Evolutionary conservation across 176 grass and related monocot genomes (phyloP).

Genomic region (Elymus sibiricus): DNA sequence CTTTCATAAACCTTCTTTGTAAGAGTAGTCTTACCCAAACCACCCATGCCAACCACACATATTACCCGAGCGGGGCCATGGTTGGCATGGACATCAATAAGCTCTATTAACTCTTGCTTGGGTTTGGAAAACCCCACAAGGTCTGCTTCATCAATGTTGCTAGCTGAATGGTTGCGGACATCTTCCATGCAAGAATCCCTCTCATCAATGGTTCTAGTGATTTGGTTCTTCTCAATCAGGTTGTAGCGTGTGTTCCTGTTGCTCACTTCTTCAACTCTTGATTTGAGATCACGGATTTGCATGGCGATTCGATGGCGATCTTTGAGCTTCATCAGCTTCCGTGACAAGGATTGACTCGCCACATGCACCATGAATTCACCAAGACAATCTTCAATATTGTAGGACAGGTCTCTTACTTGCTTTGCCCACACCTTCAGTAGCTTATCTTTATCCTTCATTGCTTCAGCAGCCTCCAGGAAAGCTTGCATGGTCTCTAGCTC

Average conservation of each 20-base stretch:
- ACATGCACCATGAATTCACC: slow-evolving; percentile 20
- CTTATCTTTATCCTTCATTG: too few species aligned
- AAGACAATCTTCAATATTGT: slow-evolving; percentile 23
- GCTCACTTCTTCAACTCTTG: slow-evolving; percentile 33
- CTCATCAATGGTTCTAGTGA: too few species aligned
- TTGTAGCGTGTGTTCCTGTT: not conserved
- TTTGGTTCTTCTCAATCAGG: not conserved
- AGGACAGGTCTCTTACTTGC: too few species aligned
- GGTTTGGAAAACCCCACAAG: too few species aligned
- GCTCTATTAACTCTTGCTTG: too few species aligned
- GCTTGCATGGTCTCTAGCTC: too few species aligned
- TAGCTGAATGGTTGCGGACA: too few species aligned
- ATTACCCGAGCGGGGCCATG: accelerated
- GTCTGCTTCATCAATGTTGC: too few species aligned
- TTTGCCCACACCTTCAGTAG: too few species aligned
- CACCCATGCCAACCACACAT: not conserved
- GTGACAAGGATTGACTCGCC: not conserved
- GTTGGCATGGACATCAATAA: accelerated
- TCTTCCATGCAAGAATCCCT: too few species aligned
- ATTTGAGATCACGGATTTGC: slow-evolving; percentile 17
- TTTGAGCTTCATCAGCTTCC: not conserved
- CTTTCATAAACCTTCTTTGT: not conserved
- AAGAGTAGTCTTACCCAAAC: not conserved
- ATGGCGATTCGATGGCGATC: not conserved
- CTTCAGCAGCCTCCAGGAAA: too few species aligned